Base-by-base conservation (phyloP, 805 yeast genomes). In the Blastobotrys muscicola region DNA sequence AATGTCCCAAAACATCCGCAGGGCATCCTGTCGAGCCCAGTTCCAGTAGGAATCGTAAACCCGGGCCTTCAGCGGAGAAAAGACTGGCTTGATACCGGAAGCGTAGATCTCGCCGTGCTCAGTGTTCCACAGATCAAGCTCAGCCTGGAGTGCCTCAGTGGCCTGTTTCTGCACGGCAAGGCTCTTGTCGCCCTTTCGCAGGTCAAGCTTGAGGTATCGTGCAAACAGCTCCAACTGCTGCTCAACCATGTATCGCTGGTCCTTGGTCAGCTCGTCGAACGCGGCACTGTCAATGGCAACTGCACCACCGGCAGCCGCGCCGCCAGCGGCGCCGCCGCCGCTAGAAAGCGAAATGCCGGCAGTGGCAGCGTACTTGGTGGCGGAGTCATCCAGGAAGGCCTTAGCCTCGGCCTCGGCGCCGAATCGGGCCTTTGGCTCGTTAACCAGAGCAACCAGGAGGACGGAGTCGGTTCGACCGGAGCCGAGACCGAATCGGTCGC, bases 11-110 rank as follows among this genome's bases (percentile, higher is more conserved):
- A 85, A 92, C 85, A 92, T 82, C 40, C 87, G 78, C 55, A 92
- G 71, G 48, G 92, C 84, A 64, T 92, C 95, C 72, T 92, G 98
- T 67, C 97, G 85, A 39, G 97, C 97, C 98, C 98, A 92, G 68
- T 94, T 94, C 98, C 98, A 92, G 68, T 89, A 87, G 15, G 97
- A 87, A 68, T 92, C 97, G 66, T 90, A 92, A 43, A 82, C 80
- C 71, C 98, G 84, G 26, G 97, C 95, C 72, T 92, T 92, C 68
- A 84, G 75, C 49, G 90, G 74, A 29, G 95, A 84, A 70, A 92
- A 92, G 3, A 82, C 78, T 35, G 97, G 95, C 53, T 80, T 72
- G 57, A 92, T 82, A 62, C 98, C 97, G 46, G 80, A 75, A 40
- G 96, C 89, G 64, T 89, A 92, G 60, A 80, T 80, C 58, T 92